Evolutionary conservation across 305 asterid species (phyloP).

Genomic region (Rubia tinctorum): DNA sequence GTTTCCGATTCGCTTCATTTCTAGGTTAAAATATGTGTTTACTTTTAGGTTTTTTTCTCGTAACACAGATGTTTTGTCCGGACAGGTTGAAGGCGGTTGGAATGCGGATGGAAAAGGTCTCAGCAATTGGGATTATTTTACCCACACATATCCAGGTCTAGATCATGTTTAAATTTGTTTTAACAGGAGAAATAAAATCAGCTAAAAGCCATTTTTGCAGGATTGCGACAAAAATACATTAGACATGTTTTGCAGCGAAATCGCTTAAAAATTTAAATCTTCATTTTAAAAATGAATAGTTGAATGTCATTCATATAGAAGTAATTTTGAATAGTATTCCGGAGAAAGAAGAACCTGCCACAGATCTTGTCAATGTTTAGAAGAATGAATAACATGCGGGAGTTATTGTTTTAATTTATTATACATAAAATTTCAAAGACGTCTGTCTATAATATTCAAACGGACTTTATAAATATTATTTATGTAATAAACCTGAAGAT

Average conservation of each 20-base stretch:
- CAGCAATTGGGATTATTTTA: constrained; percentile 11
- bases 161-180: background rate
- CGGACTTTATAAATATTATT: background rate
- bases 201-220: background rate
- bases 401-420: no score
- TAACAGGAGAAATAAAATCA: background rate
- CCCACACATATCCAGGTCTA: constrained; percentile 9
- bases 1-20: background rate
- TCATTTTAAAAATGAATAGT: background rate
- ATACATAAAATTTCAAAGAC: background rate
- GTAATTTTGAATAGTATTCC: background rate
- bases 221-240: background rate
- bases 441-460: background rate
- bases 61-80: background rate
- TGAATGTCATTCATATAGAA: background rate
- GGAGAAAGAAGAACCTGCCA: background rate
- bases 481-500: no score
- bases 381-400: no score
- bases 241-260: background rate
- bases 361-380: background rate
- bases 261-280: background rate
- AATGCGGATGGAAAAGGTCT: constrained; percentile 10
- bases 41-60: background rate
- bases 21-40: background rate
- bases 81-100: constrained; percentile 14